Percentiles rank a stretch among this genome's conserved stretches.
These are phyloP conservation scores for Talaromyces funiculosus DNA, from an alignment of 2,329 filamentous ascomycete species.

Conservation along the genomic window DNA sequence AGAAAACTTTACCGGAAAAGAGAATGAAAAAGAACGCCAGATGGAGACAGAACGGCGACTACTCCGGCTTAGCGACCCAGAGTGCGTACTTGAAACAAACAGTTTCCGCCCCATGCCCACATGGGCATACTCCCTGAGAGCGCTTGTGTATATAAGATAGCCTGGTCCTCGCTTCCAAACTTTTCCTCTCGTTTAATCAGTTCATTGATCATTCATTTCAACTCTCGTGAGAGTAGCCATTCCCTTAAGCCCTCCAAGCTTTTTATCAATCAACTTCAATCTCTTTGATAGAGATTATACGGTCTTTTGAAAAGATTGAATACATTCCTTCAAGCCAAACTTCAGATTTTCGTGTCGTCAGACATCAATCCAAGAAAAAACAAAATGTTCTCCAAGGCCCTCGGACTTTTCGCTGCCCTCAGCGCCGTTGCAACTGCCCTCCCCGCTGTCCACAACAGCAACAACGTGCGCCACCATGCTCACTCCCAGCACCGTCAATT, in stretches of 20 bases:
- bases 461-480: conserved; percentile 5
- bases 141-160: conserved; percentile 5
- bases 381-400: conserved; percentile 35
- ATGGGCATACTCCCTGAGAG: background rate
- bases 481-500: conserved; percentile 7
- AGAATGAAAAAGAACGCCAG: background rate
- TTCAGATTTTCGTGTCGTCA: background rate
- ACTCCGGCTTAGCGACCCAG: background rate
- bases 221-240: conserved; percentile 12
- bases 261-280: background rate
- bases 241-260: conserved; percentile 6
- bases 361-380: conserved; percentile 20
- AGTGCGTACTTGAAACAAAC: conserved; percentile 4
- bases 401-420: conserved; percentile 28
- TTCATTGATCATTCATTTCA: conserved; percentile 1
- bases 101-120: background rate
- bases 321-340: conserved; percentile 12
- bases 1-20: background rate
- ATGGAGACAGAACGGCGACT: background rate
- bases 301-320: conserved; percentile 12
- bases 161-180: background rate
- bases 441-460: conserved; percentile 16
- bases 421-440: conserved; percentile 28
- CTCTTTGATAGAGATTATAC: conserved; percentile 15
- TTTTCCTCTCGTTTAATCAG: background rate